Conservation (phyloP, 164 flowering plant species). For the Vitis labrusca region DNA sequence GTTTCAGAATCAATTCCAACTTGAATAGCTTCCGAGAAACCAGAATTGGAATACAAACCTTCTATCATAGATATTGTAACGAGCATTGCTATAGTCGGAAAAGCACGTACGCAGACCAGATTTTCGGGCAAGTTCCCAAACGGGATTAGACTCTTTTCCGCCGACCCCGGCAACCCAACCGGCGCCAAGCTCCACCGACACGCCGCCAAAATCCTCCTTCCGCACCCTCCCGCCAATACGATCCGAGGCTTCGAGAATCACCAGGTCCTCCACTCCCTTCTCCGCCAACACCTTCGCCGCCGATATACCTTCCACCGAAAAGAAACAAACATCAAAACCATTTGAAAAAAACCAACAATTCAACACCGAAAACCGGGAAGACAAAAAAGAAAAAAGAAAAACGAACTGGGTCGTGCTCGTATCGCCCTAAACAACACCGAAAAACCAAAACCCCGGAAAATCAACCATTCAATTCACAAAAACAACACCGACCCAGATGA, state of each 20-base stretch:
- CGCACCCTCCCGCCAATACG: conserved; percentile 85
- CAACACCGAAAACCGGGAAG: neutral
- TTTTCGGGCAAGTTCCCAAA: conserved; percentile 75
- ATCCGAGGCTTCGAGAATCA: conserved; percentile 84
- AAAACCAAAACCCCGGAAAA: too few species aligned
- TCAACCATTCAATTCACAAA: too few species aligned
- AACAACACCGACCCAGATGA: neutral
- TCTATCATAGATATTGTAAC: conserved; percentile 81
- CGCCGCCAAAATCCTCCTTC: conserved; percentile 67
- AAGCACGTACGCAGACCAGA: conserved; percentile 68
- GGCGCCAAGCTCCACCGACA: conserved; percentile 87
- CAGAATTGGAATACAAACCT: conserved; percentile 35
- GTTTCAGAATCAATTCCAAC: too few species aligned
- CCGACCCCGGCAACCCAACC: conserved; percentile 96
- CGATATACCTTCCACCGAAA: conserved; percentile 52
- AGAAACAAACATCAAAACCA: neutral
- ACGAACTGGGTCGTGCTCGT: neutral
- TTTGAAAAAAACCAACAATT: neutral
- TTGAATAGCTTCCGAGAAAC: neutral
- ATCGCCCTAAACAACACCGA: too few species aligned
- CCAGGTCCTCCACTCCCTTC: conserved; percentile 69
- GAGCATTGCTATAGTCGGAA: conserved; percentile 90
- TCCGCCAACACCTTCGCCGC: conserved; percentile 84
- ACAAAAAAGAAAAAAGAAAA: neutral
- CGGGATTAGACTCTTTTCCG: conserved; percentile 75